Percentiles rank a stretch among this genome's conserved stretches.
These are phyloP conservation scores for Bidens hawaiensis DNA, from an alignment of 140 eudicot species.

Conservation along the genomic window DNA sequence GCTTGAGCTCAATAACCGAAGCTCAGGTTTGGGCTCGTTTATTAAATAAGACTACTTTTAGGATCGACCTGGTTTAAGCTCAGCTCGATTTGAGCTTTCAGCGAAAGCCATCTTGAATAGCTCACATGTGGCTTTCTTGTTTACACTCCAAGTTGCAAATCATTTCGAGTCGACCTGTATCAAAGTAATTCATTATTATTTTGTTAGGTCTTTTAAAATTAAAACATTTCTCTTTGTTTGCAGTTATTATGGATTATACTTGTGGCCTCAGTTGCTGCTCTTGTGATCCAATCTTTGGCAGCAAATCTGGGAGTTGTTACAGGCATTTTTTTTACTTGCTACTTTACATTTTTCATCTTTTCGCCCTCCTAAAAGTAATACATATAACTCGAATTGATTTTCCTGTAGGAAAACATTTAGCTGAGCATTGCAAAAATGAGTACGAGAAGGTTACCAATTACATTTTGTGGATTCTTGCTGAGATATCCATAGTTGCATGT, in stretches of 20 bases:
- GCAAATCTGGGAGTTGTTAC: conserved; percentile 99
- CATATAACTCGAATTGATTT: not conserved
- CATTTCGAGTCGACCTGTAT: not conserved
- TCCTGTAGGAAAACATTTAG: conserved; percentile 85
- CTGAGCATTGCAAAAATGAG: conserved; percentile 89
- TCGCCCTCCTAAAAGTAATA: not conserved
- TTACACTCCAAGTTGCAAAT: too few relatives aligned
- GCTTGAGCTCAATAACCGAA: too few relatives aligned
- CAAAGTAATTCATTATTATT: not conserved
- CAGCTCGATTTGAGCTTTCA: too few relatives aligned
- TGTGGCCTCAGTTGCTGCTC: conserved; percentile 90
- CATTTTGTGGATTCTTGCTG: conserved; percentile 87
- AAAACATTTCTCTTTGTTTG: conserved; percentile 15
- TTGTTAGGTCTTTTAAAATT: not conserved
- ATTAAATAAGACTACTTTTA: too few relatives aligned
- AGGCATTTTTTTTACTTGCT: conserved; percentile 36
- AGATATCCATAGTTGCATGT: conserved; percentile 90
- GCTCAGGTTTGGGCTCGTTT: too few relatives aligned
- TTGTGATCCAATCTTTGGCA: conserved; percentile 83
- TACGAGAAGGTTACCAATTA: conserved; percentile 82
- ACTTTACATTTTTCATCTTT: not conserved
- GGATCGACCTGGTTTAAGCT: too few relatives aligned
- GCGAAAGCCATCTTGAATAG: too few relatives aligned
- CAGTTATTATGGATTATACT: conserved; percentile 96
- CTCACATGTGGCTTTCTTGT: too few relatives aligned